Evolutionary conservation across 1,284 basidiomycete genomes (phyloP), one percentile per base, ranked within the genome.

Genomic region (Apiotrichum montevideense): DNA sequence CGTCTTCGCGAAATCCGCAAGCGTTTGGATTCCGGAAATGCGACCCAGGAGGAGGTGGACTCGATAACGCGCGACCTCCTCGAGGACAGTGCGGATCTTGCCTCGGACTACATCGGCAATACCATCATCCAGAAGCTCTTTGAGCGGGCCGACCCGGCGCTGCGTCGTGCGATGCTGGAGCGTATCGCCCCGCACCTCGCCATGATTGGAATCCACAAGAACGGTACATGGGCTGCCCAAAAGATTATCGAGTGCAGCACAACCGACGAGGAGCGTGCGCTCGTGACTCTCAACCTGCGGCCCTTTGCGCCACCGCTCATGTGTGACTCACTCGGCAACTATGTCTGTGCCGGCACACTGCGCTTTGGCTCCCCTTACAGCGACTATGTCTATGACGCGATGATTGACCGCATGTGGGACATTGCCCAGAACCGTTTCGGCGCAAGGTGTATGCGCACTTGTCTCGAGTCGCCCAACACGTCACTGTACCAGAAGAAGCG

Each of bases 191-290:
- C 96, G 52, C 89, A 96, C 73, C 80, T 99, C 32, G 96, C 95
- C 33, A 91, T 91, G 83, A 96, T 98, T 64, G 96, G 96, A 50
- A 93, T 95, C 52, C 96, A 99, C 81, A 98, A 98, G 80, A 98
- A 98, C 68, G 96, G 96, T 42, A 99, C 96, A 0, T 98, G 96
- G 96, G 95, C 96, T 1, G 95, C 94, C 3, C 96, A 98, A 77
- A 96, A 96, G 82, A 95, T 98, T 71, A 98, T 98, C 64, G 94
- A 98, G 78, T 95, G 91, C 64, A 88, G 94, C 45, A 83, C 85
- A 54, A 86, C 83, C n/a, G 85, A 87, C 6, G 92, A 96, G 60
- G 96, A 98, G 74, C 83, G 92, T 55, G 81, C 80, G 3, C 77
- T 97, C 40, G 86, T 99, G 68, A 85, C 87, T 46, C 85, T 88